These are phyloP conservation scores for Thielaviopsis punctulata DNA, from an alignment of 2,329 filamentous ascomycete genomes.

Conservation along the genomic window DNA sequence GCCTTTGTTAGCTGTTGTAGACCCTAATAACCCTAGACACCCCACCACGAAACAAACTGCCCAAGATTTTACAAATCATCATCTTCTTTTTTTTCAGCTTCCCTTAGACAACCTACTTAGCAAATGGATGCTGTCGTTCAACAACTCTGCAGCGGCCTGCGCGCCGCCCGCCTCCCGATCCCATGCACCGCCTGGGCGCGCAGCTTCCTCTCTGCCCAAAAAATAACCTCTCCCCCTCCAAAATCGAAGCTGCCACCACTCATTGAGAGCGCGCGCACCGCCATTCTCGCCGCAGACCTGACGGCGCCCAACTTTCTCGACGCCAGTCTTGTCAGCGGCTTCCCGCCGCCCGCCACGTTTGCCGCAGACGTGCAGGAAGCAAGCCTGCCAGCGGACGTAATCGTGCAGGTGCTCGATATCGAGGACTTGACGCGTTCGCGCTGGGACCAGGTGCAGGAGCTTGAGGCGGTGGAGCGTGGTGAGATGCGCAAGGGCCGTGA, in stretches of 20 bases:
- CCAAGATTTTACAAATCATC: neutral
- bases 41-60: constrained; percentile 1
- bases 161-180: neutral
- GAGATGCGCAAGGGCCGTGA: constrained; percentile 63
- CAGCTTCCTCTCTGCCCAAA: constrained; percentile 34
- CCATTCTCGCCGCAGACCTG: constrained; percentile 64
- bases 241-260: constrained; percentile 40
- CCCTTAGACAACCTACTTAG: neutral
- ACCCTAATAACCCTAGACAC: neutral
- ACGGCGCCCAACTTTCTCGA: constrained; percentile 38
- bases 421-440: constrained; percentile 65
- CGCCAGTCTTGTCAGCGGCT: constrained; percentile 28
- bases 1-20: neutral
- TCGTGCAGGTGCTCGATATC: constrained; percentile 72
- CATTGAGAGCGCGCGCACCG: constrained; percentile 63
- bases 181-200: neutral
- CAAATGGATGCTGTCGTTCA: neutral
- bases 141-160: neutral
- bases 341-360: no score
- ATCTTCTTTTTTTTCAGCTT: neutral
- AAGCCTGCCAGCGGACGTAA: constrained; percentile 41
- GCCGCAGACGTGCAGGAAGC: constrained; percentile 35
- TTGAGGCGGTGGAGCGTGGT: constrained; percentile 56
- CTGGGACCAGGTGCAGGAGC: constrained; percentile 75
- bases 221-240: constrained; percentile 33